These are phyloP conservation scores for Hippophae rhamnoides DNA, from an alignment of 306 rosid genomes.

Conservation along the genomic window DNA sequence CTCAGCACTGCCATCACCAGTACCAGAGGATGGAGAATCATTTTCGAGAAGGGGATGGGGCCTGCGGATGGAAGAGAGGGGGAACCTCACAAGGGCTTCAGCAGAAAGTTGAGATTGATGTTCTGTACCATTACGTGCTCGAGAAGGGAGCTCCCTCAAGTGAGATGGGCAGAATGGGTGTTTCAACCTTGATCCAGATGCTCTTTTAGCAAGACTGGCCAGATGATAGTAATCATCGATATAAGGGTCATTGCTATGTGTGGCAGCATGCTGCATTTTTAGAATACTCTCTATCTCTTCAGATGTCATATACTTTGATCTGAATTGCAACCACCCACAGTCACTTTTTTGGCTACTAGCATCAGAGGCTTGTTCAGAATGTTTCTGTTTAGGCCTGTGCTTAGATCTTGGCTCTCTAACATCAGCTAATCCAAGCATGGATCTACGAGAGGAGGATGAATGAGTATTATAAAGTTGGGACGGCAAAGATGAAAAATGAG, in stretches of 20 bases:
- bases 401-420: constrained; percentile 69
- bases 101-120: constrained; percentile 97
- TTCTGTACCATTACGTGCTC: constrained; percentile 64
- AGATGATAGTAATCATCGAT: constrained; percentile 95
- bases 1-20: constrained; percentile 41
- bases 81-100: constrained; percentile 97
- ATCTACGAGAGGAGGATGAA: constrained; percentile 57
- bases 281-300: constrained; percentile 86
- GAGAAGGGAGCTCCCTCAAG: constrained; percentile 76
- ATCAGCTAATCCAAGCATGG: constrained; percentile 67
- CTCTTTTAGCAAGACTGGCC: constrained; percentile 74
- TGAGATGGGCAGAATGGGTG: constrained; percentile 86
- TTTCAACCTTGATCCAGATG: constrained; percentile 65
- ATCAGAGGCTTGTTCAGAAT: constrained; percentile 54
- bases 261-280: constrained; percentile 89
- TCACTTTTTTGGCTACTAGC: constrained; percentile 38
- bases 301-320: constrained; percentile 75
- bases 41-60: constrained; percentile 98
- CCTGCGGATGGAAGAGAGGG: constrained; percentile 93
- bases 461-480: constrained; percentile 41
- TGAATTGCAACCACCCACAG: constrained; percentile 66
- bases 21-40: constrained; percentile 61
- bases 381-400: constrained; percentile 49
- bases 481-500: constrained; percentile 38
- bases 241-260: constrained; percentile 96